Evolutionary conservation across 805 yeast genomes (phyloP), one percentile per base, ranked within the genome.

Genomic region (Candida easanensis): DNA sequence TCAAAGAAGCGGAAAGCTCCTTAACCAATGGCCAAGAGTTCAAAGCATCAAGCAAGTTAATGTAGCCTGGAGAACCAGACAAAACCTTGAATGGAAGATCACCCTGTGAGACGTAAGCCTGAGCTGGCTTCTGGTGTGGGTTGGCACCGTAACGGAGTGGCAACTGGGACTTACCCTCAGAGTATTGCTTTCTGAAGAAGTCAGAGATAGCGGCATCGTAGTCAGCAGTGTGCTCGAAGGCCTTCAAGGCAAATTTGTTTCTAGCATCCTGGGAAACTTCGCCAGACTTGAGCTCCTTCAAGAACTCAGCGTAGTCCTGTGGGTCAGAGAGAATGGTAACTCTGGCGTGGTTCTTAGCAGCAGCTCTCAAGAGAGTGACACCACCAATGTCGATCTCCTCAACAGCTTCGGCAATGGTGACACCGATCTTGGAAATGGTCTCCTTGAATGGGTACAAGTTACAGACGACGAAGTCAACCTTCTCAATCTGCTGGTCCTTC

Each of bases 101-200:
- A 58, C 95, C 96, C 54, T 82, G 79, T 45, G 82, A 66, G 45
- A 93, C 95, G 62, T 69, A 93, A 41, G 98, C 97, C 75, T 93
- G 99, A 23, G 99, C 97, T 38, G 99, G 99, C 70, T 88, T 93
- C 76, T 93, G 99, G 69, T 93, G 98, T 48, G 99, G 99, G 75
- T 93, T 93, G 46, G 96, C 97, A 66, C 99, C 99, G 68, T 93
- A 93, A 74, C 99, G 84, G 60, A 93, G 78, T 22, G 97, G 91
- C 68, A 93, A 76, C 77, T 91, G 98, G 42, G 93, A 78, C 37
- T 71, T 73, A 64, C 82, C 85, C 71, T 91, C 98, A 39, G 96
- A 79, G 74, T 93, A 93, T 71, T 88, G 90, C 73, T 89, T 93
- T 76, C 99, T 83, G 81, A 93, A 93, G 68, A 88, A 93, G 72